Percentiles rank a stretch among this genome's conserved stretches.
phyloP scores from a whole-genome alignment of 345 rosid species.

The Bretschneidera sinensis region DNA sequence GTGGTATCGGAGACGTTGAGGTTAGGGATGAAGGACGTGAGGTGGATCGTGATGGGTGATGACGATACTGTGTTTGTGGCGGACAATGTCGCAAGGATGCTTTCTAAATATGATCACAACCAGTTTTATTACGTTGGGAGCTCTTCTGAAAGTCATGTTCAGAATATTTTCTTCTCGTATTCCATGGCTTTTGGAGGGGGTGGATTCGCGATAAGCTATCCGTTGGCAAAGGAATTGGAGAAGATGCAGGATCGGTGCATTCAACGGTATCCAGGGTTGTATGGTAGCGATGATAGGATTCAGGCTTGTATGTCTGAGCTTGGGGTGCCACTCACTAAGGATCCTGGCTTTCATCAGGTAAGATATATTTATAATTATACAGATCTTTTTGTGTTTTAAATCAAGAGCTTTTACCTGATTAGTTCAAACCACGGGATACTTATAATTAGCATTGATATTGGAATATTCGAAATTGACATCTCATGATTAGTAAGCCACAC shows the following conservation, averaged over 20 bases:
- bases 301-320: conserved; percentile 90
- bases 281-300: conserved; percentile 80
- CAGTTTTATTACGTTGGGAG: conserved; percentile 72
- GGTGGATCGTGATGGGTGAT: conserved; percentile 91
- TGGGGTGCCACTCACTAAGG: conserved; percentile 72
- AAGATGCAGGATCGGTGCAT: conserved; percentile 78
- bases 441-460: no score
- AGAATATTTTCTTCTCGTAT: conserved; percentile 72
- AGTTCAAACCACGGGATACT: no score
- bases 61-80: conserved; percentile 71
- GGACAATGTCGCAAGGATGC: conserved; percentile 59
- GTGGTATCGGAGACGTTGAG: conserved; percentile 68
- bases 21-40: conserved; percentile 56
- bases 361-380: neutral
- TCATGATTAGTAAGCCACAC: no score
- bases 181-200: conserved; percentile 87
- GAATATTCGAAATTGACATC: no score
- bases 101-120: conserved; percentile 56
- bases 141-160: conserved; percentile 74
- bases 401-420: no score
- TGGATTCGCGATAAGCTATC: conserved; percentile 78
- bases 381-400: neutral
- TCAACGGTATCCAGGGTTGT: conserved; percentile 66
- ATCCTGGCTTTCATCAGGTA: conserved; percentile 87
- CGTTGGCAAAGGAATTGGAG: conserved; percentile 57